Evolutionary conservation across 805 yeast genomes (phyloP), one percentile per base, ranked within the genome.

Genomic region (Cyberlindnera suaveolens): DNA sequence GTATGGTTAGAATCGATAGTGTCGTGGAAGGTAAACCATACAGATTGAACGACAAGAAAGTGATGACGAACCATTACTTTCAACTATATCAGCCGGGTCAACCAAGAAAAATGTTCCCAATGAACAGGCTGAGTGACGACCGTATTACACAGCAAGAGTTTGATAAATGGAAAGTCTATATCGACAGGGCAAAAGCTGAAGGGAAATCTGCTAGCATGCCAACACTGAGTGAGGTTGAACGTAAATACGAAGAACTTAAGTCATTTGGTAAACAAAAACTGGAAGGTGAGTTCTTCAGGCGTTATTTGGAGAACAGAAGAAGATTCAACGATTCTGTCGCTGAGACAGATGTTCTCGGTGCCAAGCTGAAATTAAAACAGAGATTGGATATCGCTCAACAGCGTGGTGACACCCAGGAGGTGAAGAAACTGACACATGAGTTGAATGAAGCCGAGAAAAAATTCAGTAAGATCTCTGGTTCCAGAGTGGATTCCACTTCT

Each of bases 21-120:
- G 76, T 85, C 8, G 75, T 74, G 20, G 64, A 67, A 38, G 73
- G 70, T 36, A 72, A 67, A 48, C 77, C 80, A 15, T 80, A 79
- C 57, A 64, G 61, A 31, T 67, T 77, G 61, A 69, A 75, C 42
- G 68, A 66, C 45, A 67, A 40, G 6, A 48, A 46, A 26, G 32
- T 74, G 38, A 68, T 66, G 26, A 78, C 79, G 3, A 77, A 78
- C 51, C 71, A 71, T 54, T 80, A 76, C 51, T 70, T 91, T 51
- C 70, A 78, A 41, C 91, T 87, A 13, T 74, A 90, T n/a, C 95
- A 87, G 60, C 96, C 96, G 40, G 72, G 74, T 40, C 78, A 81
- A 32, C 78, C 75, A 50, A 80, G 80, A 48, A 85, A 83, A 52
- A 76, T 75, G 36, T 80, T 90, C 51, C 91, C 86, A 35, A 78